Conservation (phyloP, 495 filamentous ascomycete species). For the Neurospora sp. region DNA sequence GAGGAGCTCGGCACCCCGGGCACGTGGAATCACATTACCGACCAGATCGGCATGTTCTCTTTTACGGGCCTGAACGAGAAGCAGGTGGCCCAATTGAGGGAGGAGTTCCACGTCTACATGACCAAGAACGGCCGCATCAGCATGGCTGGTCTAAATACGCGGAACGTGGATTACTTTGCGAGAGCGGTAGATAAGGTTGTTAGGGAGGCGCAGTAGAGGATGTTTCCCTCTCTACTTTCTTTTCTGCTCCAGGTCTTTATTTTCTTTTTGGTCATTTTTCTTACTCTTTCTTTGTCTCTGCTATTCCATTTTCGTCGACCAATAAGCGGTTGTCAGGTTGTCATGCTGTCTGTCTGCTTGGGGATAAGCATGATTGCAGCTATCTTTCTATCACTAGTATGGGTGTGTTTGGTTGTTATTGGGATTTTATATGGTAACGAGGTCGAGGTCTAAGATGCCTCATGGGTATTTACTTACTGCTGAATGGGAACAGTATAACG, state of each 20-base stretch:
- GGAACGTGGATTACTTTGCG: slow-evolving; percentile 88
- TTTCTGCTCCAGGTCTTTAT: background rate
- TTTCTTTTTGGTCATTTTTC: background rate
- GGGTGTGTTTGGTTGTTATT: background rate
- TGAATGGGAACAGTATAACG: background rate
- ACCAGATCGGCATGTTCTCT: slow-evolving; percentile 99
- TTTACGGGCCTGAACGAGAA: slow-evolving; percentile 83
- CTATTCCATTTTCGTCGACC: background rate
- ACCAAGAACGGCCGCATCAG: slow-evolving; percentile 97
- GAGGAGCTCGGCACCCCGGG: slow-evolving; percentile 79
- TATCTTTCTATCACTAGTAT: background rate
- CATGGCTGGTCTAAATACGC: slow-evolving; percentile 89
- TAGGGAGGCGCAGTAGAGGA: slow-evolving; percentile 39
- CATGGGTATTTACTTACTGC: background rate
- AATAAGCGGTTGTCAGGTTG: background rate
- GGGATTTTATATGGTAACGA: background rate
- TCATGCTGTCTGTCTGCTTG: background rate
- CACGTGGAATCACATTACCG: slow-evolving; percentile 90
- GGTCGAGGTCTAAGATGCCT: background rate
- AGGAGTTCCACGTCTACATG: slow-evolving; percentile 90
- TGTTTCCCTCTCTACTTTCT: background rate
- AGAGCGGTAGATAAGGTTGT: slow-evolving; percentile 81
- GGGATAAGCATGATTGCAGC: background rate
- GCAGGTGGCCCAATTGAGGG: slow-evolving; percentile 73
- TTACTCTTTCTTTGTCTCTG: background rate